These are phyloP conservation scores for Phialophora chinensis DNA, from an alignment of 2,329 filamentous ascomycete genomes.

Conservation along the genomic window DNA sequence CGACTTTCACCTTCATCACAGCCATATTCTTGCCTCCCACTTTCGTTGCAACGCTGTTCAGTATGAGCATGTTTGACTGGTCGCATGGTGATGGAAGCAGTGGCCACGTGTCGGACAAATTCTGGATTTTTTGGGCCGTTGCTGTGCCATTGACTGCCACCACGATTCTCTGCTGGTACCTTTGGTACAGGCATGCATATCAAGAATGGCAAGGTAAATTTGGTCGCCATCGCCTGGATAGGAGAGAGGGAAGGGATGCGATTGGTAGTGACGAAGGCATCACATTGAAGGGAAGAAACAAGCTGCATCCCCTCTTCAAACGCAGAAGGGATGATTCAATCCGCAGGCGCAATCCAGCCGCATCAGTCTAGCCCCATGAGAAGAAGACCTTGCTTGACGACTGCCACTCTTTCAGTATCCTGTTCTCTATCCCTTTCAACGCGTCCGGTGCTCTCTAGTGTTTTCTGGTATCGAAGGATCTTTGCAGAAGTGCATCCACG, in stretches of 20 bases:
- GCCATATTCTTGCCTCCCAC: slow-evolving; percentile 5
- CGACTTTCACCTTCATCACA: slow-evolving; percentile 8
- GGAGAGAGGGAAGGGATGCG: neutral
- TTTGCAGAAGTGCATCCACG: neutral
- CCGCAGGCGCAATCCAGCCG: neutral
- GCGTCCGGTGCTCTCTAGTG: no score
- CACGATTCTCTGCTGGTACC: slow-evolving; percentile 1
- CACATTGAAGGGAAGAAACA: neutral
- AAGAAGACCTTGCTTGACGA: neutral
- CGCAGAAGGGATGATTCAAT: neutral
- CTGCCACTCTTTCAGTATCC: neutral
- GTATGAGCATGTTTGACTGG: slow-evolving; percentile 7
- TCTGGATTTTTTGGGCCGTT: slow-evolving; percentile 1
- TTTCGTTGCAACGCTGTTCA: slow-evolving; percentile 6
- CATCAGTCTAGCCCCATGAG: neutral
- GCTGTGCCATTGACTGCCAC: neutral
- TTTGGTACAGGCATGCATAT: neutral
- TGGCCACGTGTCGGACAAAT: neutral
- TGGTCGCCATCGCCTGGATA: neutral
- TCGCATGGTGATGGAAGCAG: neutral
- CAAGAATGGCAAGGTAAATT: neutral
- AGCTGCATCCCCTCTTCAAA: neutral
- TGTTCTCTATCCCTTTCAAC: no score
- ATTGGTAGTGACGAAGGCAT: neutral
- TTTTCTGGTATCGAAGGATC: neutral